Evolutionary conservation across 148 eudicot genomes (phyloP).

Genomic region (Salicornia ramosissima): DNA sequence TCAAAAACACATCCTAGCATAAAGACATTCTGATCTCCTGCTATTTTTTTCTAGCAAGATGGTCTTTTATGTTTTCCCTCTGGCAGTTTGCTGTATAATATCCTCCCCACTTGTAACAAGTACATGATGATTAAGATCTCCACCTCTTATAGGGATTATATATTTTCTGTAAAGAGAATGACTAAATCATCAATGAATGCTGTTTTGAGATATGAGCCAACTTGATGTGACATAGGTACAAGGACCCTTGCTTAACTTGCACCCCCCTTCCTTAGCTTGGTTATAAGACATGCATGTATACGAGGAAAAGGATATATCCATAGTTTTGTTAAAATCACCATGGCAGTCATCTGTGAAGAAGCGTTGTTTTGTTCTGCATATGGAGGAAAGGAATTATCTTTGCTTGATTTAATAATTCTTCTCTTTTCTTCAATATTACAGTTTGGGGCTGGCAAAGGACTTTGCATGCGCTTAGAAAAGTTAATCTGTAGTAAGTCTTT

Average conservation of each 20-base stretch:
- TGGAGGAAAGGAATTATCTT: neutral
- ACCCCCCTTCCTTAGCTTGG: too few species aligned
- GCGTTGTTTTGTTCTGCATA: neutral
- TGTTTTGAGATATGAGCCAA: neutral
- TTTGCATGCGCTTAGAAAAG: conserved; percentile 16
- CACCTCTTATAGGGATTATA: too few species aligned
- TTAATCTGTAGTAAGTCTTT: conserved; percentile 40
- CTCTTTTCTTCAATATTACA: conserved; percentile 22
- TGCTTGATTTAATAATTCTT: neutral
- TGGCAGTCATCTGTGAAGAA: neutral
- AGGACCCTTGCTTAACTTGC: neutral
- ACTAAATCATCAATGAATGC: too few species aligned
- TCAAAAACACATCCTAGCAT: too few species aligned
- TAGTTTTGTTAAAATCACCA: neutral
- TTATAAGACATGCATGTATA: too few species aligned
- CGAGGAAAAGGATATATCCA: neutral
- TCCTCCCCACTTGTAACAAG: neutral
- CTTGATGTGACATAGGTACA: neutral
- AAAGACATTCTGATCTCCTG: too few species aligned
- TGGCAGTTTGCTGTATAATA: neutral
- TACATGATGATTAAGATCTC: too few species aligned
- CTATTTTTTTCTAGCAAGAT: too few species aligned
- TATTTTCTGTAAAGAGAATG: too few species aligned
- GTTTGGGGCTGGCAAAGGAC: conserved; percentile 23
- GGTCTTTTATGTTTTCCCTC: too few species aligned